Conservation (phyloP, 1,284 basidiomycete genomes). For the Puccinia horiana region DNA sequence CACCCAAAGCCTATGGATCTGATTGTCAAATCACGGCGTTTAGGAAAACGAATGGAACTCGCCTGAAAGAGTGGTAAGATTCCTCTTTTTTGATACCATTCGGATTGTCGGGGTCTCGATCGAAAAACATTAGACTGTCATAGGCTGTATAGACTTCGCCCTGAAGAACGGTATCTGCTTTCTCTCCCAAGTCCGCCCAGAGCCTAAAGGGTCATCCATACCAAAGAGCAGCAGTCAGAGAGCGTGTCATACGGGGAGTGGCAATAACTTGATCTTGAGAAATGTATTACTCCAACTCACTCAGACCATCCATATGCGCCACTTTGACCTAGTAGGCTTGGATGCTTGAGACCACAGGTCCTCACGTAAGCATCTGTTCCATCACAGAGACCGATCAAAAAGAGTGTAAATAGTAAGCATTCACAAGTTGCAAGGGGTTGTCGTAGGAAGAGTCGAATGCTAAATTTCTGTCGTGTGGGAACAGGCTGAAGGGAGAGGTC, state of each 20-base stretch:
- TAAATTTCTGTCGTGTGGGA: not conserved
- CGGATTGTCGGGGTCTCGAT: constrained; percentile 45
- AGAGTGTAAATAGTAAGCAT: not conserved
- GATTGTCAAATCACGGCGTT: not conserved
- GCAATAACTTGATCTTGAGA: not conserved
- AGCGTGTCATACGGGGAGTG: not conserved
- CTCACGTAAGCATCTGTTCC: constrained; percentile 48
- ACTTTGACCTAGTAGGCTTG: constrained; percentile 51
- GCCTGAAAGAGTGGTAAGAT: constrained; percentile 48
- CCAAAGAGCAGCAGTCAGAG: not conserved
- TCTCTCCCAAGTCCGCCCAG: constrained; percentile 41
- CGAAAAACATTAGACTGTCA: constrained; percentile 45
- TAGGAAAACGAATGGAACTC: not conserved
- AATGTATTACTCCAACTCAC: constrained; percentile 12
- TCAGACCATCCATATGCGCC: constrained; percentile 53
- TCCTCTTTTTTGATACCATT: constrained; percentile 40
- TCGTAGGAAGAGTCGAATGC: not conserved
- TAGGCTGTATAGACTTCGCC: constrained; percentile 45
- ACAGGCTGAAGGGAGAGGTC: not conserved
- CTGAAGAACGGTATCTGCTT: constrained; percentile 34
- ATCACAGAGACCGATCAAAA: not conserved
- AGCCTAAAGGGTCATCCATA: constrained; percentile 7
- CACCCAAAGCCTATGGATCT: not conserved
- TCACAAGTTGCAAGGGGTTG: constrained; percentile 1
- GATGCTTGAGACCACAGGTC: constrained; percentile 52